Base-by-base conservation (phyloP, 208 protist genomes). In the Trypanosoma platydactyli region DNA sequence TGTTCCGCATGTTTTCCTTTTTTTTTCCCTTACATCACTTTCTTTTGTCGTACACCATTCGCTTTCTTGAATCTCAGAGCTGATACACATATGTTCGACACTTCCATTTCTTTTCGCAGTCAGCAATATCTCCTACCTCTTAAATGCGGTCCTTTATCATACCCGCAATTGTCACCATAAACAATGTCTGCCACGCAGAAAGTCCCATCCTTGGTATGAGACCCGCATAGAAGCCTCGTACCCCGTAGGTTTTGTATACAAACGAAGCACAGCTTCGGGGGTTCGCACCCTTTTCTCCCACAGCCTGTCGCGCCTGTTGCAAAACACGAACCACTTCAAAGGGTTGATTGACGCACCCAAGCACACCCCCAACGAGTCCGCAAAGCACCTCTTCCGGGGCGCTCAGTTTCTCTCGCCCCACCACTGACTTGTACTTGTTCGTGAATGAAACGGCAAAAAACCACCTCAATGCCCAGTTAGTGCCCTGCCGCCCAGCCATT, bases 291-390 rank as follows among this genome's bases (percentile, higher is more conserved):
- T 48, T 27, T 38, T 76, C 72, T 40, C 72, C 68, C 13, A 51
- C 38, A 24, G 53, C 65, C 15, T 44, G 45, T 15, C 61, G 52
- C 18, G 74, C 59, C 50, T 84, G 78, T 52, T 74, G 68, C 51
- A 77, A 57, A 33, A 84, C 71, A n/a, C 78, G 66, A 35, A 74
- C n/a, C 1, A 84, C 78, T 29, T 84, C 78, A 62, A 84, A 84
- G 16, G 78, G 78, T 27, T 84, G 78, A 59, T 84, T 84, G 22
- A 74, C 53, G 50, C 74, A 84, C 18, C 71, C 59, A 22, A 84
- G 63, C 6, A 65, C 30, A 45, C 78, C 78, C 35, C 78, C 78
- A 53, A 77, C 24, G 33, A 84, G n/a, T 42, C 78, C 78, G 54
- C 56, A 73, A 30, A 73, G 40, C 15, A 71, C 30, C 48, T 84